Evolutionary conservation across 2,329 filamentous ascomycete species (phyloP).

Genomic region (Stachybotrys chartarum): DNA sequence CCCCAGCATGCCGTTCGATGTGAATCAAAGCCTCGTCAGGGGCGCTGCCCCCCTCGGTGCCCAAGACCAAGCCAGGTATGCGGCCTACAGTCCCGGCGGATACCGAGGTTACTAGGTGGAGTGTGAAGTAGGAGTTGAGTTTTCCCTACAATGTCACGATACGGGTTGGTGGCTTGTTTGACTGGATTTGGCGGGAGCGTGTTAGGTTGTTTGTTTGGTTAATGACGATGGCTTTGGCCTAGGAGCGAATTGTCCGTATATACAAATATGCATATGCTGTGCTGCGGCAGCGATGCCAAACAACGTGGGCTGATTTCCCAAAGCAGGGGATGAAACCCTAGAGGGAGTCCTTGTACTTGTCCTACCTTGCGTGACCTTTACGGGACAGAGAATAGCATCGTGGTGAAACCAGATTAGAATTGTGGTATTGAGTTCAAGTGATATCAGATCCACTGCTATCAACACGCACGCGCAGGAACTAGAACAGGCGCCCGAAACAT

Average conservation of each 20-base stretch:
- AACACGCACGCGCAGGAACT: too few species aligned
- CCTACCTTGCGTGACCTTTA: too few species aligned
- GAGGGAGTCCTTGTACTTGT: too few species aligned
- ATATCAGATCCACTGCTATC: too few species aligned
- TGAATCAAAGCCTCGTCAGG: conserved; percentile 29
- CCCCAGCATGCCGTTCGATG: conserved; percentile 23
- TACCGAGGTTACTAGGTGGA: conserved; percentile 11
- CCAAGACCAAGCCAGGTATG: conserved; percentile 20
- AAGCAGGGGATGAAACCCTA: too few species aligned
- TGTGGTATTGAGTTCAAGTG: too few species aligned
- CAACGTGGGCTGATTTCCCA: too few species aligned
- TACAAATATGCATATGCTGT: not conserved
- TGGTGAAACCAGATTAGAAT: too few species aligned
- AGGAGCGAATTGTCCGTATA: not conserved
- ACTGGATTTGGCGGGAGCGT: conserved; percentile 6
- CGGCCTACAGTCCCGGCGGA: conserved; percentile 14
- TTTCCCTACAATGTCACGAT: not conserved
- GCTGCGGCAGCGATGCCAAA: too few species aligned
- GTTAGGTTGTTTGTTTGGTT: not conserved
- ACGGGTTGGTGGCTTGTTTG: not conserved
- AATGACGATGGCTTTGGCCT: not conserved
- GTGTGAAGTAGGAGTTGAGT: not conserved
- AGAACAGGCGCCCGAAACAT: too few species aligned
- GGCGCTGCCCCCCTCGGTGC: conserved; percentile 30
- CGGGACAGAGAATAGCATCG: too few species aligned